These are phyloP conservation scores for Penicillium expansum DNA, from an alignment of 2,329 filamentous ascomycete genomes.

Conservation along the genomic window DNA sequence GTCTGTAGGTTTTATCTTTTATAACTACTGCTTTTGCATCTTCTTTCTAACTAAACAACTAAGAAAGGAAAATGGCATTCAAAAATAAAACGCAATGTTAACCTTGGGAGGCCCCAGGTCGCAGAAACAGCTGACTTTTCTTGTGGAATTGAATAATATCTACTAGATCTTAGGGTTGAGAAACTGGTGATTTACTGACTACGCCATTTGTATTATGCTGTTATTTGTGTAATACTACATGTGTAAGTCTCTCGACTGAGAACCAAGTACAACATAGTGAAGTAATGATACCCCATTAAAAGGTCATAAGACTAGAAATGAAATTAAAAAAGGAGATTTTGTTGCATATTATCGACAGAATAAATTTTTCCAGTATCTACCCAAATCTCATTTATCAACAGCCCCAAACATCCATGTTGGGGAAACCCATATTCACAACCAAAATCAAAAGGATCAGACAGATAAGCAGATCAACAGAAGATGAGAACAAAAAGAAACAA, in stretches of 20 bases:
- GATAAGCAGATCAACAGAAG: slow-evolving; percentile 9
- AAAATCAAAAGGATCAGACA: neutral
- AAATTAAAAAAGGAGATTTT: neutral
- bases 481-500: slow-evolving; percentile 12
- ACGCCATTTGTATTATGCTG: too few relatives aligned
- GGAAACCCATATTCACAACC: slow-evolving; percentile 18
- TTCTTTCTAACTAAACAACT: too few relatives aligned
- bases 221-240: too few relatives aligned
- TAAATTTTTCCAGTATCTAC: slow-evolving; percentile 13
- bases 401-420: slow-evolving; percentile 6
- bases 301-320: neutral
- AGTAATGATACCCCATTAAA: neutral
- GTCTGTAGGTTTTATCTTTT: too few relatives aligned
- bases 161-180: neutral
- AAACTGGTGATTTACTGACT: neutral
- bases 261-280: neutral
- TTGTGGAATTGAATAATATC: neutral
- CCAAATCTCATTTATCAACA: slow-evolving; percentile 15
- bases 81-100: neutral
- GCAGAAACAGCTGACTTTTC: neutral
- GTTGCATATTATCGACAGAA: neutral
- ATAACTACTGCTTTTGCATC: too few relatives aligned
- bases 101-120: too few relatives aligned
- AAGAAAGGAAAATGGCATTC: neutral
- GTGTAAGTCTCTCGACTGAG: neutral